Conservation (phyloP, 305 asterid genomes). For the Nicotiana rustica region DNA sequence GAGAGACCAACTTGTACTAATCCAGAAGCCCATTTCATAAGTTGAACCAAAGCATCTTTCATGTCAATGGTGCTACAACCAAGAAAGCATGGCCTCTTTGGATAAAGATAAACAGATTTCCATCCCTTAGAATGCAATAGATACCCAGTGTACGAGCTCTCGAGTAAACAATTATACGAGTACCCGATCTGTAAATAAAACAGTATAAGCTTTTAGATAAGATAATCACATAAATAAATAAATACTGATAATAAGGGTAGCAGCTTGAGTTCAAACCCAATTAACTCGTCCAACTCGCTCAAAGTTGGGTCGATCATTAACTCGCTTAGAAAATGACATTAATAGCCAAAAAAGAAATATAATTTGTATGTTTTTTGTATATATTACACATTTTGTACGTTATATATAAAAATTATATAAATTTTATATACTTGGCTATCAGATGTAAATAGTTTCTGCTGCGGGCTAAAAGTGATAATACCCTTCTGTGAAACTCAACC, state of each 20-base stretch:
- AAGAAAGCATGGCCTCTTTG: constrained; percentile 73
- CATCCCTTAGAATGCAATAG: constrained; percentile 77
- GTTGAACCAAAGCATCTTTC: constrained; percentile 80
- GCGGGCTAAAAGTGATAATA: too few relatives aligned
- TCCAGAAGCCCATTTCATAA: constrained; percentile 88
- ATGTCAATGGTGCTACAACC: constrained; percentile 83
- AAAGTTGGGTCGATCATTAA: neutral
- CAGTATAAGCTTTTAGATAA: neutral
- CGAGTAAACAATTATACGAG: constrained; percentile 68
- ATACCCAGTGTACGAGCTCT: constrained; percentile 80
- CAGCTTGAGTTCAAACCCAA: neutral
- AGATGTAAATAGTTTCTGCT: too few relatives aligned
- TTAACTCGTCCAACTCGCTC: neutral
- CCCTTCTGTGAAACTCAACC: neutral
- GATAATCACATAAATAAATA: neutral
- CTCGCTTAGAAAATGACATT: too few relatives aligned
- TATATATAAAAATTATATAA: too few relatives aligned
- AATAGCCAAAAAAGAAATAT: too few relatives aligned
- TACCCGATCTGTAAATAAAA: constrained; percentile 67
- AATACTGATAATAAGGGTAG: neutral
- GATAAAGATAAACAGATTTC: constrained; percentile 78
- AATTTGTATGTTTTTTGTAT: too few relatives aligned
- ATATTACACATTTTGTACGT: too few relatives aligned
- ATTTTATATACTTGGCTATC: too few relatives aligned
- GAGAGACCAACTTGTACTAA: constrained; percentile 82